These are phyloP conservation scores for Chlorella sp. DNA, from an alignment of 139 green algal species.

Conservation along the genomic window DNA sequence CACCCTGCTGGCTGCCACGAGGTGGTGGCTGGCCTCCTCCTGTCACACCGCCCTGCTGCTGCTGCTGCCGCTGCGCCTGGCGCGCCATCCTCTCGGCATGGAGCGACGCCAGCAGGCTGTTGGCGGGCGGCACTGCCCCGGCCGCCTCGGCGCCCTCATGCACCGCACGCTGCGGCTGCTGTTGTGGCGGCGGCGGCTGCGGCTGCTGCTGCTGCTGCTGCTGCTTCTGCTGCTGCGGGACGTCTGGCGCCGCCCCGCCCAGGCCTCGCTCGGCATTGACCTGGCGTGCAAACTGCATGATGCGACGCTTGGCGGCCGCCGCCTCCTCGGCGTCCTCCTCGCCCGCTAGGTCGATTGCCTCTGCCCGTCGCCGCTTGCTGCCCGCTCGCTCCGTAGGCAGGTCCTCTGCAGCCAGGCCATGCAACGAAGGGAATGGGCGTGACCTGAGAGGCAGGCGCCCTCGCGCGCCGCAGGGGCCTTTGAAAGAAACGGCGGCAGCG, in stretches of 20 bases:
- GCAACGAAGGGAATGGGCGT: no score
- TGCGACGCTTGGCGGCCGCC: constrained; percentile 34
- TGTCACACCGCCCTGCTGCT: not conserved
- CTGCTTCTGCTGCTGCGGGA: constrained; percentile 21
- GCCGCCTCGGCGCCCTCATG: not conserved
- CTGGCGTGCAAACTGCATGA: constrained; percentile 48
- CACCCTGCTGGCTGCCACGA: not conserved
- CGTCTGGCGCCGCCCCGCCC: not conserved
- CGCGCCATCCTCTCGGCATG: constrained; percentile 51
- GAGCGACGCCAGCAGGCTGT: constrained; percentile 46
- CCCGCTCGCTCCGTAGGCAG: not conserved
- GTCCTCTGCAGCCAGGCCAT: not conserved
- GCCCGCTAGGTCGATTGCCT: not conserved
- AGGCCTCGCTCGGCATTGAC: constrained; percentile 13
- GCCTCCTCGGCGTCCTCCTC: constrained; percentile 6
- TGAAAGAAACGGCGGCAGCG: no score
- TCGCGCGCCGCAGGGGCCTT: no score
- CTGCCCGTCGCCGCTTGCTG: not conserved
- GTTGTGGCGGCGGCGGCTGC: not conserved
- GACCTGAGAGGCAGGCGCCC: no score
- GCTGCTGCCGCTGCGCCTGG: constrained; percentile 9
- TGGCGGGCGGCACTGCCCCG: not conserved
- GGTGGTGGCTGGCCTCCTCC: not conserved
- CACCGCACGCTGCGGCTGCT: constrained; percentile 5
- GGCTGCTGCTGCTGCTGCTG: not conserved